Evolutionary conservation across 192 early-diverging fungal genomes (phyloP).

Genomic region (Chytriomyces sp.): DNA sequence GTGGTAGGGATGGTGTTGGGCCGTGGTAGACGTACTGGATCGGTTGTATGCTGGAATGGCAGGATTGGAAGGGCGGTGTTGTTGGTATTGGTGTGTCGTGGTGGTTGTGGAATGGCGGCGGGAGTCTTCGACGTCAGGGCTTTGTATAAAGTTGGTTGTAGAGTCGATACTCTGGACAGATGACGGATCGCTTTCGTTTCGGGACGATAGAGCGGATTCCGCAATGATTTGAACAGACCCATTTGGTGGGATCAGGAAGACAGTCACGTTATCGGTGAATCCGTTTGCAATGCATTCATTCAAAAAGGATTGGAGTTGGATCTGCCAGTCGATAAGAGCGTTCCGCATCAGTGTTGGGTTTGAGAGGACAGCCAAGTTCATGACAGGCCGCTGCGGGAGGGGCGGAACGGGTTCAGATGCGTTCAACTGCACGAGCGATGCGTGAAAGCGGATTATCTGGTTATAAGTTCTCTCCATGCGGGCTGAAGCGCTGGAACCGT

Average conservation of each 20-base stretch:
- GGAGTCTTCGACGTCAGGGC: neutral
- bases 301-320: neutral
- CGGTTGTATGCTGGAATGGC: neutral
- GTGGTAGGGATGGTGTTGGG: neutral
- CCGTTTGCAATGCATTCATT: conserved; percentile 17
- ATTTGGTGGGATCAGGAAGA: neutral
- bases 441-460: conserved; percentile 23
- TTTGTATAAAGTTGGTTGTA: neutral
- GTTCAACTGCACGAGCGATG: neutral
- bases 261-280: neutral
- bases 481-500: neutral
- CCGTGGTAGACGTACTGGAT: neutral
- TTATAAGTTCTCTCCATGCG: neutral
- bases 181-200: neutral
- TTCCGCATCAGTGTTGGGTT: conserved; percentile 1
- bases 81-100: neutral
- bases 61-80: neutral
- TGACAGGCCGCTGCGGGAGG: conserved; percentile 1
- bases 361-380: neutral
- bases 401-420: neutral
- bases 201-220: neutral
- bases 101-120: conserved; percentile 14
- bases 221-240: neutral
- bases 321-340: neutral
- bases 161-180: neutral